A percentile compares a stretch with the other conserved stretches of the same genome.
Evolutionary conservation across 2,329 filamentous ascomycete species (phyloP).

Genomic region (Plenodomus biglobosus): DNA sequence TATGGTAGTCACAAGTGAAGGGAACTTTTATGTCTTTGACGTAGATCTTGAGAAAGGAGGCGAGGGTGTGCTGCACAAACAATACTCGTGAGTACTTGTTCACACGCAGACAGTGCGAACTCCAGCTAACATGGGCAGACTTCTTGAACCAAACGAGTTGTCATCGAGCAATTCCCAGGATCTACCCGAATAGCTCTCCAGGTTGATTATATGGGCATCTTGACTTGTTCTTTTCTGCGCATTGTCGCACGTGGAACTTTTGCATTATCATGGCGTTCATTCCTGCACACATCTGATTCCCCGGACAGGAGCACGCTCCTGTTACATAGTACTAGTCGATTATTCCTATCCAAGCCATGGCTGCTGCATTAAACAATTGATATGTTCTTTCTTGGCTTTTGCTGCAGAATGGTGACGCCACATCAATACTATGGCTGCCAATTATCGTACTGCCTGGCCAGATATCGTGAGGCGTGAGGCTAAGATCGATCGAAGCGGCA

Average conservation of each 20-base stretch:
- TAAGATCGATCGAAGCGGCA: constrained; percentile 5
- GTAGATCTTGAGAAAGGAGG: constrained; percentile 94
- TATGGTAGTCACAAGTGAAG: constrained; percentile 97
- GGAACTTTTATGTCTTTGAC: constrained; percentile 91
- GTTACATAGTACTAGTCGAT: constrained; percentile 1
- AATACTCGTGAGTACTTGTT: constrained; percentile 74
- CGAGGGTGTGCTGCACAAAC: constrained; percentile 86
- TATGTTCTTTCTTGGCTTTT: neutral
- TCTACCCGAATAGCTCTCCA: constrained; percentile 26
- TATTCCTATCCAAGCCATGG: neutral
- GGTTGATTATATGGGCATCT: neutral
- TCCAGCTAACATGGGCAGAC: constrained; percentile 29
- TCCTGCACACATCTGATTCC: constrained; percentile 21
- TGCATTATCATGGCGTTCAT: constrained; percentile 39
- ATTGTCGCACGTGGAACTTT: constrained; percentile 6
- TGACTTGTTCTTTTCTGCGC: constrained; percentile 1
- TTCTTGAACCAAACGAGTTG: constrained; percentile 42
- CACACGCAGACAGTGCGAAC: neutral
- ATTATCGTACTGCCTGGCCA: constrained; percentile 5
- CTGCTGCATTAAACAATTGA: constrained; percentile 1
- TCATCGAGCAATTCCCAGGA: constrained; percentile 34
- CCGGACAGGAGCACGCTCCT: constrained; percentile 17
- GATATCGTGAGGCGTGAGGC: constrained; percentile 12
- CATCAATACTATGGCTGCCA: neutral
- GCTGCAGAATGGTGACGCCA: constrained; percentile 6